phyloP scores from a whole-genome alignment of 495 filamentous ascomycete species.

The Neurospora sp. region DNA sequence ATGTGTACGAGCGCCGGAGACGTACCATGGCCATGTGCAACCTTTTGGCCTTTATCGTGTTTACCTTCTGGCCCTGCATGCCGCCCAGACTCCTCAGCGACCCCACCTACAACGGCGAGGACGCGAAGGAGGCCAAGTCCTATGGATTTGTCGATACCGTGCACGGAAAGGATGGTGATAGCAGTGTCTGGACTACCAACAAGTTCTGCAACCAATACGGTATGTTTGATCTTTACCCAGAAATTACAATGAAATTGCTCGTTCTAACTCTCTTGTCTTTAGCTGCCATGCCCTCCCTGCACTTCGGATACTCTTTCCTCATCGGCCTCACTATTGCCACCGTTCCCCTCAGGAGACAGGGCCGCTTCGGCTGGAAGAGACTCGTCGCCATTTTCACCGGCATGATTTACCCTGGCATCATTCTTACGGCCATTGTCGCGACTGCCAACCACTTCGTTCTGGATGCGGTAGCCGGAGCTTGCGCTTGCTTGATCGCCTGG shows the following conservation, averaged over 20 bases:
- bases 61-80: slow-evolving; percentile 74
- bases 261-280: neutral
- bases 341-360: slow-evolving; percentile 17
- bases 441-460: slow-evolving; percentile 69
- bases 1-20: slow-evolving; percentile 25
- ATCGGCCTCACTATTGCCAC: slow-evolving; percentile 58
- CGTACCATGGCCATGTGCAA: slow-evolving; percentile 68
- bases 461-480: slow-evolving; percentile 57
- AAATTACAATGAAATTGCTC: neutral
- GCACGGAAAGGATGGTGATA: slow-evolving; percentile 47
- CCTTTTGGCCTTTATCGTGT: slow-evolving; percentile 65
- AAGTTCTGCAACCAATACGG: slow-evolving; percentile 47
- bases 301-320: slow-evolving; percentile 71
- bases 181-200: slow-evolving; percentile 62
- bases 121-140: slow-evolving; percentile 18
- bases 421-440: slow-evolving; percentile 58
- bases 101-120: slow-evolving; percentile 26
- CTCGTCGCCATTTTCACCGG: slow-evolving; percentile 38
- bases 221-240: neutral
- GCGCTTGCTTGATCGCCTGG: slow-evolving; percentile 20
- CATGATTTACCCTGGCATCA: slow-evolving; percentile 52
- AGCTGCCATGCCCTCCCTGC: slow-evolving; percentile 72
- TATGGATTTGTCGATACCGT: slow-evolving; percentile 72
- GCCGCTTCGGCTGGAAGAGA: slow-evolving; percentile 17
- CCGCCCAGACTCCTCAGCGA: slow-evolving; percentile 58